Base-by-base conservation (phyloP, 805 yeast genomes). In the Priceomyces haplophilus region DNA sequence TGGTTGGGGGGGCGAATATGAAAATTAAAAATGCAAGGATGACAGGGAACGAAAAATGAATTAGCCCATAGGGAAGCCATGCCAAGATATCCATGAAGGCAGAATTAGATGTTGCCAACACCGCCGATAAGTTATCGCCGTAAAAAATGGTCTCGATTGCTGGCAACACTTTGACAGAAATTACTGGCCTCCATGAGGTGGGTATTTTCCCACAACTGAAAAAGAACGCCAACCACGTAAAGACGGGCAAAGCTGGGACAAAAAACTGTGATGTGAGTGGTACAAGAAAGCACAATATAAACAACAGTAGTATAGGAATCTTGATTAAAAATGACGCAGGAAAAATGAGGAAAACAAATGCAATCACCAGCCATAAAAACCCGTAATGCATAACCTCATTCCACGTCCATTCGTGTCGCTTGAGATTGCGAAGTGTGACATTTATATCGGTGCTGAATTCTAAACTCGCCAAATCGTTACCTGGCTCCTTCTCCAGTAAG, bases 1-100 rank as follows among this genome's bases (percentile, higher is more conserved):
- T 72, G 8, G 85, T 83, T 36, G 99, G 99, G 7, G 98, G 97
- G 0, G 88, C 97, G 74, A 88, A 93, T 21, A 93, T 49, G 55
- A 88, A 91, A 38, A 88, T 65, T 40, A 89, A 58, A 1, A 72
- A 78, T 0, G 97, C 91, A 32, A 87, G 86, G 4, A 91, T 79
- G 58, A 90, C 88, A 3, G 99, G 98, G 11, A 88, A 78, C n/a
- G 86, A 80, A 56, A 87, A 91, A 67, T 91, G 99, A 44, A 87
- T 72, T 11, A 93, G 59, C 2, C 99, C 99, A 59, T 91, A 91
- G 1, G 99, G 98, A 31, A 91, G 64, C 97, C 97, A 90, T 3
- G 97, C 97, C 38, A 88, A 53, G n/a, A 90, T 70, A 59, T 90
- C 98, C 42, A 87, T 67, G 5, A 80, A 53, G 2, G 84, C 61